Percentiles rank a stretch among this genome's conserved stretches.
These are phyloP conservation scores for Plasmodium blacklocki DNA, from an alignment of 169 alveolate genomes.

Conservation along the genomic window DNA sequence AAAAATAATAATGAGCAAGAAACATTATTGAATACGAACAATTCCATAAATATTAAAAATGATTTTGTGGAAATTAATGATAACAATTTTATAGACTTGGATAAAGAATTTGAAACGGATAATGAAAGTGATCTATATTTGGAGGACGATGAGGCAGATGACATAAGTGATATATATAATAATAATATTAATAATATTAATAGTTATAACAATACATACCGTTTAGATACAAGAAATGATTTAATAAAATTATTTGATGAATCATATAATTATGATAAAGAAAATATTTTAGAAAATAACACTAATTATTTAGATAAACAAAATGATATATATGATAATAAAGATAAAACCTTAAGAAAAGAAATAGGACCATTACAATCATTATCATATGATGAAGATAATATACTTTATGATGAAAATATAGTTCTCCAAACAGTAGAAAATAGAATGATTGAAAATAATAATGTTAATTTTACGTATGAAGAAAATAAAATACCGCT, in stretches of 20 bases:
- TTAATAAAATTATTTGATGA: slow-evolving; percentile 13
- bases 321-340: no score
- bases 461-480: no score
- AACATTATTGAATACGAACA: background rate
- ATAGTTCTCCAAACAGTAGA: no score
- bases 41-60: background rate
- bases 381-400: no score
- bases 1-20: background rate
- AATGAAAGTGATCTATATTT: slow-evolving; percentile 9
- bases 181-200: background rate
- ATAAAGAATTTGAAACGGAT: slow-evolving; percentile 70
- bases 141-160: background rate
- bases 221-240: background rate
- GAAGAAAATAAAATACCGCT: background rate
- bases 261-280: slow-evolving; percentile 14
- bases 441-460: no score
- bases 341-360: no score
- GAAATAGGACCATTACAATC: no score
- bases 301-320: background rate
- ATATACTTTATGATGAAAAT: no score
- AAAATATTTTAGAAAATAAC: background rate
- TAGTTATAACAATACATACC: background rate
- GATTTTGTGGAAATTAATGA: slow-evolving; percentile 15
- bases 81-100: slow-evolving; percentile 46
- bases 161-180: background rate